Conservation (phyloP, 257 asterid genomes). For the Anisodus tanguticus region DNA sequence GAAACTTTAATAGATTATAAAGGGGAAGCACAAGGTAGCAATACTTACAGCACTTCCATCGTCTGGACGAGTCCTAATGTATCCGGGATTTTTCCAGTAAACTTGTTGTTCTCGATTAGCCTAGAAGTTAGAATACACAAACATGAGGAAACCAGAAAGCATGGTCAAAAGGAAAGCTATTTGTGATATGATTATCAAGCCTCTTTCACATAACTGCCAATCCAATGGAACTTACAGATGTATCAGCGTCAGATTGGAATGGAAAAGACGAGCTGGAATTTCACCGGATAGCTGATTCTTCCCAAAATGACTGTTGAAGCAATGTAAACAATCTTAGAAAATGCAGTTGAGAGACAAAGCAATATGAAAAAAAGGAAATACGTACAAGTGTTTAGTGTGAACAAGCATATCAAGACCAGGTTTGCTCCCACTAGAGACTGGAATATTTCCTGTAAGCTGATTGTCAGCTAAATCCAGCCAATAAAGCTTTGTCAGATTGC, state of each 20-base stretch:
- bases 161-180: not conserved
- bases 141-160: not conserved
- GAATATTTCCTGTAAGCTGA: constrained; percentile 71
- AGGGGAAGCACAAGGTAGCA: constrained; percentile 28
- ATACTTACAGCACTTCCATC: constrained; percentile 86
- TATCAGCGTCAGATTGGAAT: constrained; percentile 59
- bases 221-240: constrained; percentile 69
- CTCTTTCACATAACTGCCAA: not conserved
- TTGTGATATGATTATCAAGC: not conserved
- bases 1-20: not conserved
- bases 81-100: constrained; percentile 72
- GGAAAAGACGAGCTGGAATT: constrained; percentile 69
- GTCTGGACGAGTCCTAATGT: constrained; percentile 58
- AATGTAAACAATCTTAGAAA: constrained; percentile 15
- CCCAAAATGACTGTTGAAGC: constrained; percentile 79
- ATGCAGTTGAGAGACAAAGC: constrained; percentile 12
- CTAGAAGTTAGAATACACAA: constrained; percentile 37
- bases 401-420: constrained; percentile 95
- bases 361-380: not conserved
- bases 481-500: constrained; percentile 53
- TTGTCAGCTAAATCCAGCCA: constrained; percentile 96
- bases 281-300: constrained; percentile 72
- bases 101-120: constrained; percentile 72
- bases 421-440: constrained; percentile 64
- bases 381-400: constrained; percentile 77